Base-by-base conservation (phyloP, 345 rosid species). In the Gossypium arboreum region DNA sequence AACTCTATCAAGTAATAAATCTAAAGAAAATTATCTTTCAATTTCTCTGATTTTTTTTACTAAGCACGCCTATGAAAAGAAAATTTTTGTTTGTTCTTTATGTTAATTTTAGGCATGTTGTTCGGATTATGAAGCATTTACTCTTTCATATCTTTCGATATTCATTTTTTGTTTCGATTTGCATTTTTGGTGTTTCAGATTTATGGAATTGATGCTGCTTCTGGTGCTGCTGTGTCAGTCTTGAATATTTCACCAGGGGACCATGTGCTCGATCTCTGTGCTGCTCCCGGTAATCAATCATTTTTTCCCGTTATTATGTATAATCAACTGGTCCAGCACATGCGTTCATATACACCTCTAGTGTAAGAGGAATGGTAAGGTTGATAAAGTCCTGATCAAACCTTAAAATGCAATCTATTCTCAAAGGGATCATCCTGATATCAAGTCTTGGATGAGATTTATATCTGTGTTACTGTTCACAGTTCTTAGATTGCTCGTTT, bases 121-220 rank as follows among this genome's bases (percentile, higher is more conserved):
- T 24, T 9, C 7, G 20, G 22, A 57, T 22, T 41, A 56, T 73
- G 13, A n/a, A 20, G 12, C 16, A 25, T 27, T 54, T 58, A 24
- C 54, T n/a, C 13, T 64, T 64, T 41, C 27, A 22, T 57, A 41
- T 9, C n/a, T 44, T 72, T 41, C 16, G 4, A 12, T 58, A 25
- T 51, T 62, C 11, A 29, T 25, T 25, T 7, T 34, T 12, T 10
- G 41, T n/a, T 51, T 44, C 25, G 24, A 10, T 45, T 45, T 45
- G 50, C 13, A 12, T 43, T 57, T 62, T 60, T 29, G 72, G 58
- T 47, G 43, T 47, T 81, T 63, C 78, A 91, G 98, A 83, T 94
- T 64, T 94, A 90, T 86, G 98, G 97, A 68, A 89, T 94, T 56
- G 95, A 92, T 77, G 96, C 97, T 60, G 97, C 98, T 73, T 93